A percentile compares a stretch with the other conserved stretches of the same genome.
Evolutionary conservation across 2,329 filamentous ascomycete species (phyloP).

Genomic region (Metarhizium rileyi): DNA sequence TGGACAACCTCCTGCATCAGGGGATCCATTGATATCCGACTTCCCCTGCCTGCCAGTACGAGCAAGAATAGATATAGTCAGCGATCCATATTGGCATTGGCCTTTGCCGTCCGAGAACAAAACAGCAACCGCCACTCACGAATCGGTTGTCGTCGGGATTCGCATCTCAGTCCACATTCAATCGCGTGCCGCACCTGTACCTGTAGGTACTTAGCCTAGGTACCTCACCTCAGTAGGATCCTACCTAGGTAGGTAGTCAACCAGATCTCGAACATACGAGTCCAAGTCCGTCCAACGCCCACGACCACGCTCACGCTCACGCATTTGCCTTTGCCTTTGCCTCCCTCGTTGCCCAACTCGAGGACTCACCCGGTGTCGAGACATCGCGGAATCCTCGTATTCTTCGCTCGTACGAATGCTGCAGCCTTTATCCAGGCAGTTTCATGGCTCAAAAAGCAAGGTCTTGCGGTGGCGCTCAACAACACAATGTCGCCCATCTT

Average conservation of each 20-base stretch:
- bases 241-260: too few species aligned
- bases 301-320: not conserved
- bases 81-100: not conserved
- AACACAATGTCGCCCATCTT: conserved; percentile 50
- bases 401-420: not conserved
- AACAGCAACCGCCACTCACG: not conserved
- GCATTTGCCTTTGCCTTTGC: not conserved
- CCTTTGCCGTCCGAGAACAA: not conserved
- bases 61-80: not conserved
- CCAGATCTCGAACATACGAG: too few species aligned
- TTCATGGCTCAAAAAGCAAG: conserved; percentile 9
- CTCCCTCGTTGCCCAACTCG: not conserved
- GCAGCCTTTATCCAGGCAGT: not conserved
- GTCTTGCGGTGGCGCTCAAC: conserved; percentile 33
- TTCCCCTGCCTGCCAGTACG: not conserved
- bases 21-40: not conserved
- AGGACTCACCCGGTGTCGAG: not conserved
- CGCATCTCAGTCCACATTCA: too few species aligned
- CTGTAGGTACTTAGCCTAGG: too few species aligned
- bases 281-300: too few species aligned
- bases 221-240: too few species aligned
- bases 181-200: too few species aligned
- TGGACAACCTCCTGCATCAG: not conserved
- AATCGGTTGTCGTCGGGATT: not conserved
- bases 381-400: not conserved